A percentile compares a stretch with the other conserved stretches of the same genome.
Evolutionary conservation across 106 monocot genomes (phyloP).

Genomic region (Phalaenopsis equestris): DNA sequence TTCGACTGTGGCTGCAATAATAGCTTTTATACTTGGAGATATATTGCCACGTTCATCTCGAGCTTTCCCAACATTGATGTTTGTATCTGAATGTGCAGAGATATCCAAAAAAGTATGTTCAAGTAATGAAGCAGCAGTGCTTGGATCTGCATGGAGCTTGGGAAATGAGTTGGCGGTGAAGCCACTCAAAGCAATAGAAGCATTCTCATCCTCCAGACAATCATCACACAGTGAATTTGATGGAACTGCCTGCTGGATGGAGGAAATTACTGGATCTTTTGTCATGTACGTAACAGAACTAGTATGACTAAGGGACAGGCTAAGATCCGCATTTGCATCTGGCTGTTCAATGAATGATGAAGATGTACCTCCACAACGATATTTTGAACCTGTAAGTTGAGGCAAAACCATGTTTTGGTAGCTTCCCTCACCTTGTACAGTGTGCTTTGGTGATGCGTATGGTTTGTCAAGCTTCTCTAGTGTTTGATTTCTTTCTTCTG

Average conservation of each 20-base stretch:
- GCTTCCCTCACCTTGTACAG: no score
- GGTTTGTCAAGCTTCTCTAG: no score
- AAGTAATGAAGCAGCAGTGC: slow-evolving; percentile 47
- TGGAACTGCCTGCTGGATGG: slow-evolving; percentile 20
- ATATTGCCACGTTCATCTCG: not conserved
- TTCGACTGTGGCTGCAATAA: slow-evolving; percentile 57
- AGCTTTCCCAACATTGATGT: not conserved
- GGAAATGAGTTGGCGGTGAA: not conserved
- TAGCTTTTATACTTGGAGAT: slow-evolving; percentile 29
- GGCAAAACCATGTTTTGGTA: no score
- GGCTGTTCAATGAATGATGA: no score
- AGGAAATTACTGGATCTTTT: slow-evolving; percentile 14
- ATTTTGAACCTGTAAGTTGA: no score
- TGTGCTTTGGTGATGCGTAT: no score
- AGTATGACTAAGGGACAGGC: slow-evolving; percentile 11
- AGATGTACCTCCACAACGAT: no score
- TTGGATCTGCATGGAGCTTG: slow-evolving; percentile 40
- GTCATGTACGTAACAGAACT: slow-evolving; percentile 3
- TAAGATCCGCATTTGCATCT: slow-evolving; percentile 5
- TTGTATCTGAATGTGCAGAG: not conserved
- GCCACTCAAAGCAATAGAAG: no score
- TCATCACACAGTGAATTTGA: slow-evolving; percentile 19
- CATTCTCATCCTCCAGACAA: no score
- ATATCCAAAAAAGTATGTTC: slow-evolving; percentile 9
- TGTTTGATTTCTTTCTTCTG: no score